A percentile compares a stretch with the other conserved stretches of the same genome.
phyloP scores from a whole-genome alignment of 495 filamentous ascomycete genomes.

The Cercophora samala region DNA sequence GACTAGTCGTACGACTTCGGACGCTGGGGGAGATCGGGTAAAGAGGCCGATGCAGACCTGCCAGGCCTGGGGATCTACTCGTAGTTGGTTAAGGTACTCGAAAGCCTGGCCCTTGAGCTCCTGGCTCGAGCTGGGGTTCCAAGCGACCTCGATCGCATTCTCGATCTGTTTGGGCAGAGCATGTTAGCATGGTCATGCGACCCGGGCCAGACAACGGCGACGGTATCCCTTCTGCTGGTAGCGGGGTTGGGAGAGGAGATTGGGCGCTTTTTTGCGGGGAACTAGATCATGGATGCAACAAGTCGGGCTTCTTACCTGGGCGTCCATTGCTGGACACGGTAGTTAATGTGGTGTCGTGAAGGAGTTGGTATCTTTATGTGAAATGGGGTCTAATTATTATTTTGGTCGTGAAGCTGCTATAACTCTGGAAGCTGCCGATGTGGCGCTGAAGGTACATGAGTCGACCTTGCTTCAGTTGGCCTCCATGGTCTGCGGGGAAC shows the following conservation, averaged over 20 bases:
- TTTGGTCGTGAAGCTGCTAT: conserved; percentile 31
- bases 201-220: background rate
- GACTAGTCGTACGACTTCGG: conserved; percentile 81
- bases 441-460: conserved; percentile 31
- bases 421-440: conserved; percentile 30
- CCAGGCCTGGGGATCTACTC: conserved; percentile 74
- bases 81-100: conserved; percentile 79
- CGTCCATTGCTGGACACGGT: conserved; percentile 31
- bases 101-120: conserved; percentile 79
- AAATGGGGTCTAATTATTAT: too few relatives aligned
- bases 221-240: conserved; percentile 7
- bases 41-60: conserved; percentile 84
- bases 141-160: conserved; percentile 88
- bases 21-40: conserved; percentile 69
- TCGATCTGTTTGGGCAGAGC: conserved; percentile 60
- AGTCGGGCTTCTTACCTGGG: conserved; percentile 30
- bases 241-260: conserved; percentile 13
- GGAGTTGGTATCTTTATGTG: background rate
- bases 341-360: conserved; percentile 7
- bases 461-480: conserved; percentile 22
- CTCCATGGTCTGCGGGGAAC: conserved; percentile 18
- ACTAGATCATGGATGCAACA: conserved; percentile 3
- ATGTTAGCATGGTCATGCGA: background rate
- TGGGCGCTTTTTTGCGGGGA: conserved; percentile 17
- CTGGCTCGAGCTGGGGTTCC: conserved; percentile 68